These are phyloP conservation scores for Cucurbita pepo DNA, from an alignment of 306 rosid genomes.

Conservation along the genomic window DNA sequence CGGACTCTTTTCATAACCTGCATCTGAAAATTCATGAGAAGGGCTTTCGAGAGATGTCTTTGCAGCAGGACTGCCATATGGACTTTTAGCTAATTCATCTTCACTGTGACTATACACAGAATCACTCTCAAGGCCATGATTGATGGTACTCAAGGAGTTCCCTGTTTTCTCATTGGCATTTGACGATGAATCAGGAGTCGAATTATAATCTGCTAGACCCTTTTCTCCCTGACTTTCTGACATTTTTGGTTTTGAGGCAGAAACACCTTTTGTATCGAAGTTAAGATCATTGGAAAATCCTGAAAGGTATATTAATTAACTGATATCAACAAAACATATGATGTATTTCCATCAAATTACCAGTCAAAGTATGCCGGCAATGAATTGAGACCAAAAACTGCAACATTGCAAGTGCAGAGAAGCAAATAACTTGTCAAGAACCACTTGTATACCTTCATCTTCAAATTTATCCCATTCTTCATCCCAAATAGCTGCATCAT, in stretches of 20 bases:
- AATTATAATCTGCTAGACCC: slow-evolving; percentile 30
- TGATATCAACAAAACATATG: background rate
- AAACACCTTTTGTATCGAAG: slow-evolving; percentile 19
- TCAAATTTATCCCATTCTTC: slow-evolving; percentile 99
- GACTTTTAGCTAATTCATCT: slow-evolving; percentile 54
- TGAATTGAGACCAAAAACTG: background rate
- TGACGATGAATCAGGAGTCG: slow-evolving; percentile 32
- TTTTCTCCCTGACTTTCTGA: slow-evolving; percentile 15
- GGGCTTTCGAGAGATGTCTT: slow-evolving; percentile 51
- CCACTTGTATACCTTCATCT: slow-evolving; percentile 52
- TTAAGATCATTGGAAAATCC: slow-evolving; percentile 74
- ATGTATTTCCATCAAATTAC: slow-evolving; percentile 3
- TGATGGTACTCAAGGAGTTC: slow-evolving; percentile 20
- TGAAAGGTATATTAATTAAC: slow-evolving; percentile 15
- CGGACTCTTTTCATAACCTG: slow-evolving; percentile 37
- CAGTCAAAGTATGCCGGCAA: slow-evolving; percentile 1
- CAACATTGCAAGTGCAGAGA: background rate
- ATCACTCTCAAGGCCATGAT: slow-evolving; percentile 41
- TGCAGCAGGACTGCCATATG: slow-evolving; percentile 52
- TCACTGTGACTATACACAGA: slow-evolving; percentile 48
- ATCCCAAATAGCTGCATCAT: slow-evolving; percentile 79
- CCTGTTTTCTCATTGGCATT: slow-evolving; percentile 35
- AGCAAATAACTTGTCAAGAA: background rate
- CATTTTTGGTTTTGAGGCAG: slow-evolving; percentile 27
- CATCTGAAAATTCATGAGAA: slow-evolving; percentile 36